Conservation (phyloP, 768 basidiomycete genomes). For the Pleurotus tuoliensis region DNA sequence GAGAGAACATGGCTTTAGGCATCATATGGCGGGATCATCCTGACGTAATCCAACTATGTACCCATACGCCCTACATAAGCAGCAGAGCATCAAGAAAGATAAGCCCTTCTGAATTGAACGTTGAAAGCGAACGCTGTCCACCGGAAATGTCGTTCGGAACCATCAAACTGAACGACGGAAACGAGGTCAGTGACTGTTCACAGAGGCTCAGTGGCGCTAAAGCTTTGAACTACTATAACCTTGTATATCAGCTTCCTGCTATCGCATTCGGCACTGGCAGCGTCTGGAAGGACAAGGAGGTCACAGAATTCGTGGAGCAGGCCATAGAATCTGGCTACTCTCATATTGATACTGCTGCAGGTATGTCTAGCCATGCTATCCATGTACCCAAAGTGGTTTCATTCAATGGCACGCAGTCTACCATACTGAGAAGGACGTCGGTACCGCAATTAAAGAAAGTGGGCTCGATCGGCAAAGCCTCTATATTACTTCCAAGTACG, state of each 20-base stretch:
- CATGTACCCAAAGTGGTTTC: slow-evolving; percentile 24
- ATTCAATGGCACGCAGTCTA: slow-evolving; percentile 32
- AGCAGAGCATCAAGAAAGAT: too few relatives aligned
- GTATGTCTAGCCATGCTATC: slow-evolving; percentile 10
- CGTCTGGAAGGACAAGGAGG: slow-evolving; percentile 41
- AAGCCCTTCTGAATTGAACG: too few relatives aligned
- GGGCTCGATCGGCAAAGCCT: slow-evolving; percentile 41
- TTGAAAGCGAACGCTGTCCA: background rate
- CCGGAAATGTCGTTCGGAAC: slow-evolving; percentile 35
- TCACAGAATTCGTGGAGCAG: slow-evolving; percentile 48
- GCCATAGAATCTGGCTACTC: slow-evolving; percentile 59
- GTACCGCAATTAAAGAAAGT: slow-evolving; percentile 40
- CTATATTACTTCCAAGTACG: slow-evolving; percentile 57
- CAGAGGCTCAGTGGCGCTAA: background rate
- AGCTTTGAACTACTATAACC: too few relatives aligned
- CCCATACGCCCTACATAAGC: too few relatives aligned
- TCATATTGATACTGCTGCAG: slow-evolving; percentile 34
- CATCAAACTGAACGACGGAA: slow-evolving; percentile 37
- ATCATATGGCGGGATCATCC: too few relatives aligned
- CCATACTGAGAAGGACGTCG: slow-evolving; percentile 29
- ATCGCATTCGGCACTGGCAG: slow-evolving; percentile 64
- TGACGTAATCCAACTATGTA: too few relatives aligned
- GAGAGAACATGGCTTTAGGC: too few relatives aligned
- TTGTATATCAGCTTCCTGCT: slow-evolving; percentile 36
- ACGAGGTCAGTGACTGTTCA: slow-evolving; percentile 16